Evolutionary conservation across 1,284 basidiomycete genomes (phyloP).

Genomic region (Ceratobasidium sp.): DNA sequence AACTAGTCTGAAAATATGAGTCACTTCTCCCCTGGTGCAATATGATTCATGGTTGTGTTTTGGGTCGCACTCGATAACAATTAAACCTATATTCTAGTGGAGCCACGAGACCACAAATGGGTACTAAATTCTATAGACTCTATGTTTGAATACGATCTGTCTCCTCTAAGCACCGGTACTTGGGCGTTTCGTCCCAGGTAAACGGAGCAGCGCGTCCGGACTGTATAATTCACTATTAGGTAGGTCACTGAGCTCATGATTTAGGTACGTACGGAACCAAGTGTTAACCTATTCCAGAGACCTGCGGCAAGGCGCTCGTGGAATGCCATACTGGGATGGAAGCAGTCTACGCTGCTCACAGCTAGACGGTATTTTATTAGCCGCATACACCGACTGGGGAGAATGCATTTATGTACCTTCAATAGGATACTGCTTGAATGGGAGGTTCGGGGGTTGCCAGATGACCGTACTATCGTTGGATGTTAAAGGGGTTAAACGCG

Average conservation of each 20-base stretch:
- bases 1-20: no score
- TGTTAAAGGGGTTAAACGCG: no score
- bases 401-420: no score
- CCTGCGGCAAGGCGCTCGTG: conserved; percentile 58
- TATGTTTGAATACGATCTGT: conserved; percentile 27
- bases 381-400: no score
- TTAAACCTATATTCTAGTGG: no score
- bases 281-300: conserved; percentile 58
- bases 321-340: conserved; percentile 58
- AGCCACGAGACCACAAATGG: no score
- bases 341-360: conserved; percentile 59
- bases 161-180: conserved; percentile 36
- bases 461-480: conserved; percentile 45
- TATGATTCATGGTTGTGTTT: no score
- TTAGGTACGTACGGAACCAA: conserved; percentile 33
- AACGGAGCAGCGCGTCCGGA: conserved; percentile 23
- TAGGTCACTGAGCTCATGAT: background rate
- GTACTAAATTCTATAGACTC: background rate
- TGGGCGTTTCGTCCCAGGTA: conserved; percentile 25
- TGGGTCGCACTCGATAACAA: no score
- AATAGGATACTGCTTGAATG: conserved; percentile 57
- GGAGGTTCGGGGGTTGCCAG: conserved; percentile 58
- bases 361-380: no score
- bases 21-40: no score
- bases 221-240: background rate